Evolutionary conservation across 2,329 filamentous ascomycete genomes (phyloP).

Genomic region (Ambrosiella beaveri): DNA sequence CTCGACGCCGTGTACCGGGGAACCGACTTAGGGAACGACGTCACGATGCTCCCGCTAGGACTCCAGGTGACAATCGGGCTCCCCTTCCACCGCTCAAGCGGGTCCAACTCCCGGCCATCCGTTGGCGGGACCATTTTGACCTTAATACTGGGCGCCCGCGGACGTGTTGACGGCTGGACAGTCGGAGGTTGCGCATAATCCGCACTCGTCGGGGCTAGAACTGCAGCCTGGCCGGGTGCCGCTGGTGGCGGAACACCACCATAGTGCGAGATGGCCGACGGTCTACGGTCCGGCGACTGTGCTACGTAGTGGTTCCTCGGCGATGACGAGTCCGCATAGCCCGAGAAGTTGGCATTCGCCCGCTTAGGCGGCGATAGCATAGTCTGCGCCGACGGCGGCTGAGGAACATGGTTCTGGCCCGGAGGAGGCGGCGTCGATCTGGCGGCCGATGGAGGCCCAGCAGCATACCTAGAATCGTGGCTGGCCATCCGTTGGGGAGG

Average conservation of each 20-base stretch:
- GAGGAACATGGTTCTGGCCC: conserved; percentile 15
- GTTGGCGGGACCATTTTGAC: conserved; percentile 44
- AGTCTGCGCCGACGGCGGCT: conserved; percentile 20
- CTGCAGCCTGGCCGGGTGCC: conserved; percentile 8
- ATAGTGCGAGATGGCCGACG: conserved; percentile 31
- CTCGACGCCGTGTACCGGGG: conserved; percentile 69
- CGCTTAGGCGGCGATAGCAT: conserved; percentile 40
- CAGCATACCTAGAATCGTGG: conserved; percentile 22
- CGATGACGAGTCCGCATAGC: not conserved
- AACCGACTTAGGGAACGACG: conserved; percentile 74
- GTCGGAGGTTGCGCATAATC: not conserved
- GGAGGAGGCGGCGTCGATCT: conserved; percentile 37
- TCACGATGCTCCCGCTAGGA: conserved; percentile 65
- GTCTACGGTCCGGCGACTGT: conserved; percentile 26
- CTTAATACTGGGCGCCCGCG: conserved; percentile 35
- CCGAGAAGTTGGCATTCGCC: conserved; percentile 30
- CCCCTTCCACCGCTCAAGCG: conserved; percentile 79
- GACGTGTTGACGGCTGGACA: conserved; percentile 21
- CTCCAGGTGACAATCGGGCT: conserved; percentile 77
- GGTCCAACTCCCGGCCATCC: conserved; percentile 54
- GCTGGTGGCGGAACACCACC: conserved; percentile 20
- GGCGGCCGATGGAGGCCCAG: conserved; percentile 15
- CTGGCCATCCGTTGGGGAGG: conserved; percentile 15
- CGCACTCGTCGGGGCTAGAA: conserved; percentile 8
- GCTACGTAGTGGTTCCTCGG: conserved; percentile 7